Evolutionary conservation across 345 rosid species (phyloP), one percentile per base, ranked within the genome.

Genomic region (Dimocarpus longan): DNA sequence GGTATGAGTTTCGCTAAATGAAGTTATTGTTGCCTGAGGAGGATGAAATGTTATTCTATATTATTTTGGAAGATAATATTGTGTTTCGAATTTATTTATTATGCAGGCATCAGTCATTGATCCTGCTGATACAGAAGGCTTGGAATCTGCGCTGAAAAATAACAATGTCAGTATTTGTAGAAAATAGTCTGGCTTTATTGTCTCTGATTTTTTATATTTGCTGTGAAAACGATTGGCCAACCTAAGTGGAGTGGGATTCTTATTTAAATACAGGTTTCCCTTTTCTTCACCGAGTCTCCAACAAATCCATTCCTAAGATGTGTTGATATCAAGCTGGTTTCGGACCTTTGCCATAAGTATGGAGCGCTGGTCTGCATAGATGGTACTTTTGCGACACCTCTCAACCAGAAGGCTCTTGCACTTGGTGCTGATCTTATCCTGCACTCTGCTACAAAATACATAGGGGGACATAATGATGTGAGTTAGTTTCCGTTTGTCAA

Each of bases 311-410:
- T 94, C 79, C 89, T 96, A 54, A 91, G 98, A 88, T 94, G 98
- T 79, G 98, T 96, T 46, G 99, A 96, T 83, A 88, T 96, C 83
- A 79, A 92, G 90, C 79, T 91, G 84, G 98, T 94, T 76, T 93
- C 98, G 48, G 83, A 91, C 57, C 92, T 94, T 66, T 96, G 98
- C 86, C 98, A 90, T 84, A 91, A 83, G 40, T 93, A 93, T 76
- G 98, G 98, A 81, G 89, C 97, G 66, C 79, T 94, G 71, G 99
- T 96, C 62, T 96, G 99, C 90, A 88, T 96, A 52, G 99, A 96
- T 82, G 99, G 99, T 78, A 96, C 99, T 80, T 96, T 96, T 86
- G 99, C 99, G 43, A 96, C 99, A 70, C 97, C 98, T 81, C 84
- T 96, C 80, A 96, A 96, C 84, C 99, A 96, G 86, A 96, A 94